Conservation (phyloP, 2,329 filamentous ascomycete species). For the Penicillium freii region DNA sequence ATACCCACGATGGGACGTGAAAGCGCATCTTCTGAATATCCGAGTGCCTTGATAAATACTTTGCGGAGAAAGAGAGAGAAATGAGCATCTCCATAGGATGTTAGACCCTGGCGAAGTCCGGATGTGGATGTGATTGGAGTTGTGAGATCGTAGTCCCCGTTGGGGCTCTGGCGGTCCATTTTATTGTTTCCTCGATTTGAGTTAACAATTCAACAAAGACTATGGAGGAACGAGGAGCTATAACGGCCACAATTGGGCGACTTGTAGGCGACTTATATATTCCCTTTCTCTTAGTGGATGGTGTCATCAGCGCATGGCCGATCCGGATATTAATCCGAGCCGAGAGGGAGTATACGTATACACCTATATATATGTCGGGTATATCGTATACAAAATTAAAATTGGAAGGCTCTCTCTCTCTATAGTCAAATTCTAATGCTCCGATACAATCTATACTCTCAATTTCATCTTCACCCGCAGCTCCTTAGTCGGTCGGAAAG, state of each 20-base stretch:
- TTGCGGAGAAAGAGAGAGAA: conserved; percentile 74
- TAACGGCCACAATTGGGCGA: background rate
- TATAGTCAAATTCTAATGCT: background rate
- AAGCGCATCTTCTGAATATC: conserved; percentile 70
- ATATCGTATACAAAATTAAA: background rate
- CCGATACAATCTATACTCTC: conserved; percentile 27
- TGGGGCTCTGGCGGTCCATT: conserved; percentile 6
- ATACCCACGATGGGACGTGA: conserved; percentile 71
- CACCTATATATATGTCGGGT: no score
- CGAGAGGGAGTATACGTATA: background rate
- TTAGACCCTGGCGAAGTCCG: conserved; percentile 63
- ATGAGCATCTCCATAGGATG: conserved; percentile 70
- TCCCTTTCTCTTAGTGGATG: conserved; percentile 19
- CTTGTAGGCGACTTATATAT: conserved; percentile 22
- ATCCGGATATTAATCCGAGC: conserved; percentile 25
- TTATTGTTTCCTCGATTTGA: background rate
- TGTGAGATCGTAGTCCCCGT: conserved; percentile 59
- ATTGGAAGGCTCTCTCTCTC: background rate
- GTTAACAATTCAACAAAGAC: background rate
- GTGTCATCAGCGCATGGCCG: conserved; percentile 26
- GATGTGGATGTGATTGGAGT: conserved; percentile 50
- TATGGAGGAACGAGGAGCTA: background rate
- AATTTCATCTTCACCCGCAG: conserved; percentile 55
- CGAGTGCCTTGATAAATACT: conserved; percentile 73
- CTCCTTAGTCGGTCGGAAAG: conserved; percentile 53